Percentiles rank a stretch among this genome's conserved stretches.
Conservation (phyloP, 2,329 filamentous ascomycete species). For the Fusarium mexicanum region DNA sequence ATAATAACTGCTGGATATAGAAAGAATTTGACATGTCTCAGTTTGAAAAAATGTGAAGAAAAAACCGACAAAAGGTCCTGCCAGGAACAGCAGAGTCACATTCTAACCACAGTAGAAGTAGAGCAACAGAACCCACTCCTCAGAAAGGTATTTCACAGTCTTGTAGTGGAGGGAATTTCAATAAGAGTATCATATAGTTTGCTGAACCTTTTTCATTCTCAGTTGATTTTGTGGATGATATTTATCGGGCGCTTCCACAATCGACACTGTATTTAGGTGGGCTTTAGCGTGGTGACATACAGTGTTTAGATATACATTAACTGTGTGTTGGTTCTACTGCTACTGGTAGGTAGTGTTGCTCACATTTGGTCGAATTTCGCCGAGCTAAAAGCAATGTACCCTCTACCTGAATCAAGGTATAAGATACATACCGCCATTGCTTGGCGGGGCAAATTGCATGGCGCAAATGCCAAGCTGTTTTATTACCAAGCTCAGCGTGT, state of each 20-base stretch:
- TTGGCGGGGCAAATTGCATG: slow-evolving; percentile 13
- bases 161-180: slow-evolving; percentile 17
- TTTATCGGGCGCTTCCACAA: background rate
- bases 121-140: background rate
- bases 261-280: background rate
- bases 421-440: background rate
- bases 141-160: background rate
- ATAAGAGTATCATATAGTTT: slow-evolving; percentile 8
- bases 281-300: rapidly evolving
- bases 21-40: background rate
- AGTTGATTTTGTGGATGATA: background rate
- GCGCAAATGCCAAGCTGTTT: slow-evolving; percentile 23
- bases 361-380: background rate
- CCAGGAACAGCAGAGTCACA: slow-evolving; percentile 4
- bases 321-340: slow-evolving; percentile 17
- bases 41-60: background rate
- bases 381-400: slow-evolving; percentile 4
- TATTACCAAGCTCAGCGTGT: slow-evolving; percentile 14
- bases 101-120: slow-evolving; percentile 4
- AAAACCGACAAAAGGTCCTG: background rate
- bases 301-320: background rate
- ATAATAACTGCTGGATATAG: background rate
- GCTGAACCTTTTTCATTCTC: slow-evolving; percentile 4
- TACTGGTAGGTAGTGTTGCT: background rate
- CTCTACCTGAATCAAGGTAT: slow-evolving; percentile 14